Conservation (phyloP, 2,329 filamentous ascomycete genomes). For the Fusarium sulawesiense region DNA sequence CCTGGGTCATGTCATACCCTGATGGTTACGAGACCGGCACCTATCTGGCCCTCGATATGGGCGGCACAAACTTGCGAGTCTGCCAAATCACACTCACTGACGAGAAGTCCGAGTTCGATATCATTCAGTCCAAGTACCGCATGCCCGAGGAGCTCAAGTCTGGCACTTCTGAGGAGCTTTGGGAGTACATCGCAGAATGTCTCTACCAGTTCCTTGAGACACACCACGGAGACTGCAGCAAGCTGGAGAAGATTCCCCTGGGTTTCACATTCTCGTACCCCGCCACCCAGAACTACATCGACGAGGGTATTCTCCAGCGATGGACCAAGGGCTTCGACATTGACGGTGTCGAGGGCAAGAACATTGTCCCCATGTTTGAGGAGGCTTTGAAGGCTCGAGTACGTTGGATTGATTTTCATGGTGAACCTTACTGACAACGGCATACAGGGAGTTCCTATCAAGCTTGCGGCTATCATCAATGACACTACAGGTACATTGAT, state of each 20-base stretch:
- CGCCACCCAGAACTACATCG: constrained; percentile 91
- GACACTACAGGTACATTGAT: constrained; percentile 98
- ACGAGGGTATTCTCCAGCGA: constrained; percentile 89
- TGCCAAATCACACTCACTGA: constrained; percentile 92
- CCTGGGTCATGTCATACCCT: constrained; percentile 93
- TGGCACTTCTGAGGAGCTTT: constrained; percentile 84
- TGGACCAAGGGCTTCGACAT: constrained; percentile 99
- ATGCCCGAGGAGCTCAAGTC: constrained; percentile 95
- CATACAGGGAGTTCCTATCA: constrained; percentile 84
- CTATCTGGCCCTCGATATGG: constrained; percentile 93
- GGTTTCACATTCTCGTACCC: constrained; percentile 98
- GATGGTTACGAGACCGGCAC: constrained; percentile 88
- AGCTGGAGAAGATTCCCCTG: constrained; percentile 76
- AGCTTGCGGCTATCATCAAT: constrained; percentile 92
- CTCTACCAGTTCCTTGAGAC: constrained; percentile 89
- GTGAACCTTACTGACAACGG: constrained; percentile 18
- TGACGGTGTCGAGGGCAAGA: constrained; percentile 86
- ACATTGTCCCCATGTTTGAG: constrained; percentile 91
- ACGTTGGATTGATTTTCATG: constrained; percentile 21
- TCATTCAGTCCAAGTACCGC: constrained; percentile 95
- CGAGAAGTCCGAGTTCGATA: constrained; percentile 89
- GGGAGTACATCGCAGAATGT: constrained; percentile 95
- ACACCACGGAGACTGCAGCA: constrained; percentile 76
- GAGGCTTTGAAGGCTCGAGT: constrained; percentile 73
- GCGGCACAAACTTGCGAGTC: constrained; percentile 93